These are phyloP conservation scores for Verticillium dahliae DNA, from an alignment of 2,329 filamentous ascomycete genomes.

Conservation along the genomic window DNA sequence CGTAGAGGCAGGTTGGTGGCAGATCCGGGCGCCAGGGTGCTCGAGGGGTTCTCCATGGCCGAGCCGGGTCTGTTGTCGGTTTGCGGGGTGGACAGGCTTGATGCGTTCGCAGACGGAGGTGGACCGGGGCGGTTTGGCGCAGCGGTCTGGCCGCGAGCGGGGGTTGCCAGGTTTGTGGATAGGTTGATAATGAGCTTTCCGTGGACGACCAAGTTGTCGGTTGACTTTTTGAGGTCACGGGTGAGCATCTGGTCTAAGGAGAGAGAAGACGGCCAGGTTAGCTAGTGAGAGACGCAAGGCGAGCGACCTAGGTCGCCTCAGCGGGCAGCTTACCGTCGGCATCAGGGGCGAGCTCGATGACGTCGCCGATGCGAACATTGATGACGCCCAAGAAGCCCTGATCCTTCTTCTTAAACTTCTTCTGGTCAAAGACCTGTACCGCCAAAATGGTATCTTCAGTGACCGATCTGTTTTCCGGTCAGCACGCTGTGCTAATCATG, in stretches of 20 bases:
- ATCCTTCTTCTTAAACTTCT: constrained; percentile 99
- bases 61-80: constrained; percentile 45
- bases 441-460: constrained; percentile 95
- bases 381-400: constrained; percentile 97
- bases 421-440: constrained; percentile 98
- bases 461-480: constrained; percentile 56
- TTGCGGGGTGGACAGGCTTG: constrained; percentile 34
- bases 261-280: constrained; percentile 15
- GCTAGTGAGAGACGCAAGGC: constrained; percentile 1
- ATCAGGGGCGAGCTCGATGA: constrained; percentile 82
- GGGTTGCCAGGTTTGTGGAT: constrained; percentile 77
- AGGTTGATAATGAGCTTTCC: constrained; percentile 96
- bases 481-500: background rate
- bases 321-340: constrained; percentile 67
- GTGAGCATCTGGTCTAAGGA: constrained; percentile 95
- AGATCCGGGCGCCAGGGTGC: constrained; percentile 31
- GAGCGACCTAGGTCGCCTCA: background rate
- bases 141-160: constrained; percentile 48
- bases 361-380: constrained; percentile 91
- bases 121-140: constrained; percentile 39
- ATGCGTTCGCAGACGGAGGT: constrained; percentile 31
- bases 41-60: constrained; percentile 39
- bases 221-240: constrained; percentile 93
- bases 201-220: constrained; percentile 94
- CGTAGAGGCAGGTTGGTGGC: constrained; percentile 36